phyloP scores from a whole-genome alignment of 108 stramenopile genomes.

The Skeletonema marinoi region DNA sequence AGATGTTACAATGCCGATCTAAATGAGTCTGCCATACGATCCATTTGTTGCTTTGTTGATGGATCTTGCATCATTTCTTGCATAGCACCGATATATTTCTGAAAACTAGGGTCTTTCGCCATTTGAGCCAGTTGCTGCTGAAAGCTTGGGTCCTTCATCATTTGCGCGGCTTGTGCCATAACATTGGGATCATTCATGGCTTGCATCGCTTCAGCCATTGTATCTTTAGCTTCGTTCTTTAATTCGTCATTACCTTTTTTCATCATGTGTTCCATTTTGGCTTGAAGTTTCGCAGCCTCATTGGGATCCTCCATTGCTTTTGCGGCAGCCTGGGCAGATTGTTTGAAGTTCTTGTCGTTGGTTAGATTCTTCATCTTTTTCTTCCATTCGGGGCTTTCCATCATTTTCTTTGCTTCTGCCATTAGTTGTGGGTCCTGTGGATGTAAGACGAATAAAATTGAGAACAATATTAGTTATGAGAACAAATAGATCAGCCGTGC shows the following conservation, averaged over 20 bases:
- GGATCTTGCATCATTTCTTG: conserved; percentile 90
- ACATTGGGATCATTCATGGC: conserved; percentile 80
- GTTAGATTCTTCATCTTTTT: conserved; percentile 85
- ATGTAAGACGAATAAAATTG: neutral
- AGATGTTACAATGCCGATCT: conserved; percentile 55
- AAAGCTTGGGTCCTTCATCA: conserved; percentile 89
- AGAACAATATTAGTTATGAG: neutral
- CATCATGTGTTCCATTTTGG: conserved; percentile 91
- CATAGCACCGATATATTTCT: conserved; percentile 79
- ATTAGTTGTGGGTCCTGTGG: conserved; percentile 87
- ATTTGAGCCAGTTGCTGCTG: conserved; percentile 71
- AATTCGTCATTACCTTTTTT: conserved; percentile 71
- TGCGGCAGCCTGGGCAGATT: conserved; percentile 50
- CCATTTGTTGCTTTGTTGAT: conserved; percentile 74
- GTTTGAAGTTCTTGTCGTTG: conserved; percentile 77
- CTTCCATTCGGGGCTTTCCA: conserved; percentile 84
- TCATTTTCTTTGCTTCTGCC: conserved; percentile 91
- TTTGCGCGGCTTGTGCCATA: conserved; percentile 78
- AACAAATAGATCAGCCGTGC: conserved; percentile 4
- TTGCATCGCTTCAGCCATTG: conserved; percentile 80
- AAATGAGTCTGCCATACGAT: conserved; percentile 61
- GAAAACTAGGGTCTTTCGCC: conserved; percentile 84
- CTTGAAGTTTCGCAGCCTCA: conserved; percentile 78
- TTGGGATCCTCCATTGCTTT: conserved; percentile 82
- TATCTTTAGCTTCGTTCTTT: conserved; percentile 57